These are phyloP conservation scores for Rhodotorula kratochvilovae DNA, from an alignment of 768 basidiomycete species.

Conservation along the genomic window DNA sequence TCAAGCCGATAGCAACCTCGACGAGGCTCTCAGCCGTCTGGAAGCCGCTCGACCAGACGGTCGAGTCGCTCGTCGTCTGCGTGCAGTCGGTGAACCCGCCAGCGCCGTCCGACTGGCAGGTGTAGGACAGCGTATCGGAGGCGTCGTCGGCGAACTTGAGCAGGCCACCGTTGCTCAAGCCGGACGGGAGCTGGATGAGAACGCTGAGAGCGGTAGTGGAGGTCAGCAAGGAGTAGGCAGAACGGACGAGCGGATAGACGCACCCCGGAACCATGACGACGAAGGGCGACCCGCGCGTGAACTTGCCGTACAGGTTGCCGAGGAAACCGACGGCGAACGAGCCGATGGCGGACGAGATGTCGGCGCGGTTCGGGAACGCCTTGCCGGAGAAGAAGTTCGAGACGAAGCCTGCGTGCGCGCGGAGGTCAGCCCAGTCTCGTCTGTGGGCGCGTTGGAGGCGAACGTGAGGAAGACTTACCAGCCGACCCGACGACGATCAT, in stretches of 20 bases:
- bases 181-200: conserved; percentile 77
- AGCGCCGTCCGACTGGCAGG: neutral
- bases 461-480: neutral
- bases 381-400: conserved; percentile 66
- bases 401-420: conserved; percentile 66
- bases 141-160: conserved; percentile 61
- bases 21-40: conserved; percentile 70
- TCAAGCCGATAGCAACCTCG: conserved; percentile 70
- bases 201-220: conserved; percentile 48
- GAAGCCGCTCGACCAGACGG: conserved; percentile 62
- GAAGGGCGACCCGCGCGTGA: conserved; percentile 67
- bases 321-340: conserved; percentile 76
- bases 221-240: conserved; percentile 12
- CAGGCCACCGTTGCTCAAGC: conserved; percentile 72
- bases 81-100: neutral
- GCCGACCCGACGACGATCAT: conserved; percentile 44
- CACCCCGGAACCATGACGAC: conserved; percentile 71
- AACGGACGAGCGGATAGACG: neutral
- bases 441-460: neutral
- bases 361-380: conserved; percentile 46
- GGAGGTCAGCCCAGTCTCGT: conserved; percentile 52
- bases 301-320: conserved; percentile 69
- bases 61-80: conserved; percentile 32
- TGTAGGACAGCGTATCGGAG: neutral
- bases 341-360: conserved; percentile 73